Evolutionary conservation across 805 yeast genomes (phyloP).

Genomic region (Candida gorgasii): DNA sequence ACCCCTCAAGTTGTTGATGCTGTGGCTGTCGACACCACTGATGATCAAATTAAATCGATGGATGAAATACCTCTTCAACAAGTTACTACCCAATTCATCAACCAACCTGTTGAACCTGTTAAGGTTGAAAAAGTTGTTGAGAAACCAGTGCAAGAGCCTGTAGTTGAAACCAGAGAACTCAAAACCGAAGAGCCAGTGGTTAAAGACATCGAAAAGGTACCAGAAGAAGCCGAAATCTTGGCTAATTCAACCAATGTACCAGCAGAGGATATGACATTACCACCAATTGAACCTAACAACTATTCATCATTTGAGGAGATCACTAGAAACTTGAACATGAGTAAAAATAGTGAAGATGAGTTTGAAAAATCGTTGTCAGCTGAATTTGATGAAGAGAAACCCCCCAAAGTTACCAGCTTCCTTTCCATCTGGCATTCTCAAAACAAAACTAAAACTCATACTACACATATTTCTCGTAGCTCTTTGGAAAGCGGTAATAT

Average conservation of each 20-base stretch:
- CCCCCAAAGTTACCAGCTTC: slow-evolving; percentile 24
- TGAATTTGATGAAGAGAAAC: slow-evolving; percentile 35
- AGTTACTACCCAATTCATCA: slow-evolving; percentile 1
- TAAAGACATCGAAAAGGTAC: neutral
- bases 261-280: slow-evolving; percentile 34
- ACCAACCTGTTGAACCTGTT: slow-evolving; percentile 1
- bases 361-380: slow-evolving; percentile 45
- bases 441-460: slow-evolving; percentile 20
- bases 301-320: slow-evolving; percentile 40
- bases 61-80: slow-evolving; percentile 1
- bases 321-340: slow-evolving; percentile 24
- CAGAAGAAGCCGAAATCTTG: slow-evolving; percentile 25
- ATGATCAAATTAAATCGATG: neutral
- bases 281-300: slow-evolving; percentile 44
- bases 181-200: neutral
- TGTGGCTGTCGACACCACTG: neutral
- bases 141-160: neutral
- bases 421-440: slow-evolving; percentile 47
- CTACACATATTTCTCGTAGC: slow-evolving; percentile 1
- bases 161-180: neutral
- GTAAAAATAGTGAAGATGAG: slow-evolving; percentile 19
- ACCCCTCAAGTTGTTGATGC: neutral
- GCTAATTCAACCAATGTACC: slow-evolving; percentile 47
- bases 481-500: slow-evolving; percentile 14
- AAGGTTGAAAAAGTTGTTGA: neutral